Base-by-base conservation (phyloP, 2,329 filamentous ascomycete genomes). In the Monosporascus ibericus region DNA sequence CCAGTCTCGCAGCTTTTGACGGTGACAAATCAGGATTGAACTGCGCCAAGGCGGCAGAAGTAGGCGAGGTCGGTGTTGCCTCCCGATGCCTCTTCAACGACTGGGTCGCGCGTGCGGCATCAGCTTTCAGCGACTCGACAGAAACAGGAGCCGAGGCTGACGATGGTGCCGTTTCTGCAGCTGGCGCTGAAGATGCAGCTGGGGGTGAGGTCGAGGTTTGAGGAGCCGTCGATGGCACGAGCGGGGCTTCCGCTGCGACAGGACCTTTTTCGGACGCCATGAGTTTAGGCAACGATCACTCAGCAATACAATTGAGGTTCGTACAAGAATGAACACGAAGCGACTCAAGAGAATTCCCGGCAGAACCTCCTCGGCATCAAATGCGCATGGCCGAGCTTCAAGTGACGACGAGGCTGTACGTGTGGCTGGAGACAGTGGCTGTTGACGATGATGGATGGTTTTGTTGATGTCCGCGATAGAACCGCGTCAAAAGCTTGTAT, bases 211-310 rank as follows among this genome's bases (percentile, higher is more conserved):
- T 67, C 53, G 68, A 60, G 58, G 68, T 63, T 56, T 72, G 62
- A 47, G 63, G 61, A 53, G 68, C 64, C 40, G 68, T 61, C 47
- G 67, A 63, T 48, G 69, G 60, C 57, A 66, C 64, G 61, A 70
- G 71, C 65, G 76, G 71, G 66, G 73, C 69, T 69, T 79, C 76
- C 61, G 76, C 76, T 68, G 76, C 75, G 67, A 79, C 72, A 62
- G 73, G 70, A 65, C 72, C 75, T 63, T 75, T 73, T 65, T 78
- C 76, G 59, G 78, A 77, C 68, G 77, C 76, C 79, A 82, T 82
- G 72, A 61, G 60, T 60, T 46, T 54, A 49, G 55, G 53, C 30
- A 57, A 58, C 40, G 52, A 52, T 56, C 51, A 52, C 55, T 9
- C 48, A 56, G 50, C 52, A 51, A 55, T 49, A 55, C 59, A 56